These are phyloP conservation scores for Aureobasidium sp. DNA, from an alignment of 2,329 filamentous ascomycete genomes.

Conservation along the genomic window DNA sequence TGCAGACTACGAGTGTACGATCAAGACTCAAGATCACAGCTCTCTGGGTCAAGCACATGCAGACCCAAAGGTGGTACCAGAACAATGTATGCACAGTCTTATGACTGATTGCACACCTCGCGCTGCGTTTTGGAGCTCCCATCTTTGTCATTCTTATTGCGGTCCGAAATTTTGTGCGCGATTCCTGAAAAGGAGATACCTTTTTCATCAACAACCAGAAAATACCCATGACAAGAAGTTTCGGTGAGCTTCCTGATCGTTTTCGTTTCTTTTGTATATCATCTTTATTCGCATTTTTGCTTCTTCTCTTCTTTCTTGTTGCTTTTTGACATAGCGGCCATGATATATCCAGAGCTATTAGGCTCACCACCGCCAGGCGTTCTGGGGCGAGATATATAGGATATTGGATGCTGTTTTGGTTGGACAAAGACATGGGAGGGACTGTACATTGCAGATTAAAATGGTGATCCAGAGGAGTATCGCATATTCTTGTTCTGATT, in stretches of 20 bases:
- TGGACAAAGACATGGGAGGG: neutral
- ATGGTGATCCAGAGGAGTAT: neutral
- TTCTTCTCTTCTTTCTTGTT: neutral
- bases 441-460: constrained; percentile 1
- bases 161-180: constrained; percentile 8
- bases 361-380: constrained; percentile 10
- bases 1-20: constrained; percentile 68
- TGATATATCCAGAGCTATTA: constrained; percentile 15
- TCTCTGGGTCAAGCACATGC: constrained; percentile 67
- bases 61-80: constrained; percentile 60
- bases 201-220: neutral
- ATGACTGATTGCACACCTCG: constrained; percentile 29
- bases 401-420: neutral
- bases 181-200: neutral
- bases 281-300: neutral
- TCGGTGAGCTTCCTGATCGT: neutral
- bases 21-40: constrained; percentile 78
- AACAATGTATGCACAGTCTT: constrained; percentile 35
- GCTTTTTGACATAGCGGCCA: constrained; percentile 2
- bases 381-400: constrained; percentile 1
- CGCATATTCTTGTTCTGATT: neutral
- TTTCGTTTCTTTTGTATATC: constrained; percentile 9
- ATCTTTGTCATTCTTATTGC: constrained; percentile 24
- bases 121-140: constrained; percentile 25
- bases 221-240: neutral